A percentile compares a stretch with the other conserved stretches of the same genome.
Conservation (phyloP, 495 filamentous ascomycete genomes). For the Trichoderma orchidacearum region DNA sequence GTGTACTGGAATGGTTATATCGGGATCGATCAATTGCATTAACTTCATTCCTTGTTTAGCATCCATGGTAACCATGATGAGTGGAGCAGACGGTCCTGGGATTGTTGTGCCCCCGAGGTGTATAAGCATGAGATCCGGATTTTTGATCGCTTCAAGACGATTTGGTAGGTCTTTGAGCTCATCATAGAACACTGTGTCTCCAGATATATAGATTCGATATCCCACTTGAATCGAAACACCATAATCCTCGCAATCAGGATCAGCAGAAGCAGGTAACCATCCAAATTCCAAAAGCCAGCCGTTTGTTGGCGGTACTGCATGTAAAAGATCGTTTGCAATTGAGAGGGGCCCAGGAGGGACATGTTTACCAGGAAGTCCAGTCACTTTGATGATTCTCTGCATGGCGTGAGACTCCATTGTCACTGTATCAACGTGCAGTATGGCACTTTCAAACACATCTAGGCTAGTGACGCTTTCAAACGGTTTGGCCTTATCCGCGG, state of each 20-base stretch:
- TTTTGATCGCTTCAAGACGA: constrained; percentile 23
- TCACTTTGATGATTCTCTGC: constrained; percentile 37
- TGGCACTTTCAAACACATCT: background rate
- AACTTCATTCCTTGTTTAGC: constrained; percentile 47
- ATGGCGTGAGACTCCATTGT: background rate
- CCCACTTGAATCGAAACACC: constrained; percentile 26
- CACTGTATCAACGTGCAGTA: too few relatives aligned
- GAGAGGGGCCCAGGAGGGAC: constrained; percentile 39
- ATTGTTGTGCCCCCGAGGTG: constrained; percentile 57
- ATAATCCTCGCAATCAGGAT: background rate
- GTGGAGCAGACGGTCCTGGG: constrained; percentile 37
- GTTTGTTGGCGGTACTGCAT: constrained; percentile 56
- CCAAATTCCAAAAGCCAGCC: constrained; percentile 62
- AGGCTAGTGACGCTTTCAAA: constrained; percentile 29
- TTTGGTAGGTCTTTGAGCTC: constrained; percentile 46
- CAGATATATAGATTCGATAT: constrained; percentile 59
- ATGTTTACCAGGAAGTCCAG: constrained; percentile 59
- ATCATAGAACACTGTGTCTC: constrained; percentile 54
- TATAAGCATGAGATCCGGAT: constrained; percentile 53
- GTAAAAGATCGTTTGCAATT: constrained; percentile 40
- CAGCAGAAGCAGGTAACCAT: constrained; percentile 10
- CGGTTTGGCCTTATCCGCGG: constrained; percentile 22
- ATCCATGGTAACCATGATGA: constrained; percentile 66
- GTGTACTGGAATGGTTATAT: constrained; percentile 56
- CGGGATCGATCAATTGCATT: constrained; percentile 45